phyloP scores from a whole-genome alignment of 2,329 filamentous ascomycete species.

The Falciphora oryzae region DNA sequence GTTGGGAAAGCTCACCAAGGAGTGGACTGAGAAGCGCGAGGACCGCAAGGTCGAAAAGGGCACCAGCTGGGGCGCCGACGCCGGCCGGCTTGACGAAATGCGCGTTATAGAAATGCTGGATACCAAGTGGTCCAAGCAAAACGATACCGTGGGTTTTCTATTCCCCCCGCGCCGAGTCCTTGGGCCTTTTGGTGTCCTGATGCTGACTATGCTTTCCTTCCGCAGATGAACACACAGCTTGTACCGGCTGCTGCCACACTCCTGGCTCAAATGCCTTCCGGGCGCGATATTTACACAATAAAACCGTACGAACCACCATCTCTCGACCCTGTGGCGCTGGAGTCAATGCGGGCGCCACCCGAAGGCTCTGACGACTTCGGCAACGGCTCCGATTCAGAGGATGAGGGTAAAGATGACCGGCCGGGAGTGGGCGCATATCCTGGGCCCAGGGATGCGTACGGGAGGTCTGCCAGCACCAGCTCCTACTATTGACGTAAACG shows the following conservation, averaged over 20 bases:
- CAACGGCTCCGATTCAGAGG: constrained; percentile 35
- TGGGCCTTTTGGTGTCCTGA: neutral
- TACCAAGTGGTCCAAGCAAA: constrained; percentile 85
- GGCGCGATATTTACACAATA: constrained; percentile 74
- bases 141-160: constrained; percentile 67
- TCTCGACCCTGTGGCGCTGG: constrained; percentile 60
- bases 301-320: constrained; percentile 61
- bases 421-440: constrained; percentile 12
- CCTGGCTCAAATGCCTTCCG: constrained; percentile 75
- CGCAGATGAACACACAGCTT: constrained; percentile 70
- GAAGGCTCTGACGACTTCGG: constrained; percentile 38
- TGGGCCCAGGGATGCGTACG: constrained; percentile 8
- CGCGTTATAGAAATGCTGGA: constrained; percentile 83
- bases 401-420: constrained; percentile 23
- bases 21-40: constrained; percentile 70
- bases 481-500: constrained; percentile 6
- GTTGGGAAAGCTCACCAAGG: constrained; percentile 63
- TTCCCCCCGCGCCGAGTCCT: constrained; percentile 9
- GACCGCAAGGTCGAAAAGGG: constrained; percentile 73
- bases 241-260: constrained; percentile 69
- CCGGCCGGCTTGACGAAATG: constrained; percentile 76
- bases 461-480: constrained; percentile 8
- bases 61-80: constrained; percentile 72
- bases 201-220: neutral
- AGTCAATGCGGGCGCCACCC: constrained; percentile 51